A percentile compares a stretch with the other conserved stretches of the same genome.
Conservation (phyloP, 2,329 filamentous ascomycete species). For the Trichophyton benhamiae region DNA sequence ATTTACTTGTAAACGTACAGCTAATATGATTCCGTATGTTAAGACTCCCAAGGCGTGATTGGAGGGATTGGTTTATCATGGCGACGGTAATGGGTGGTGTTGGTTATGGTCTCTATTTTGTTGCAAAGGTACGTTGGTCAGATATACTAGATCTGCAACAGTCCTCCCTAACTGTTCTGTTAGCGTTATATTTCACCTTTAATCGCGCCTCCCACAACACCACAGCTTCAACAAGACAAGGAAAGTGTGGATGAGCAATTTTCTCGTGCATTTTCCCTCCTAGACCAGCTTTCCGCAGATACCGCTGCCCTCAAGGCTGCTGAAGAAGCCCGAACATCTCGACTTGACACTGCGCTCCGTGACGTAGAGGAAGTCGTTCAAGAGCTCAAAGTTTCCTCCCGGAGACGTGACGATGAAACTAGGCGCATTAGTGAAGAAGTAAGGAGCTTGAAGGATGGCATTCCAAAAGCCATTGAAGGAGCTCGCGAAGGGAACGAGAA, state of each 20-base stretch:
- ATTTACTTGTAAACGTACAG: neutral
- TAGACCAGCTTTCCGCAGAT: slow-evolving; percentile 85
- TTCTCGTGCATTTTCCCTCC: slow-evolving; percentile 75
- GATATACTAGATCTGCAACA: neutral
- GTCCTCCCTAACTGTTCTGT: neutral
- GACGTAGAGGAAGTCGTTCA: slow-evolving; percentile 75
- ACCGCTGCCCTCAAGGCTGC: slow-evolving; percentile 77
- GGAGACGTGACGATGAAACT: slow-evolving; percentile 74
- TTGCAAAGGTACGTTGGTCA: slow-evolving; percentile 58
- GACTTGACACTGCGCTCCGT: slow-evolving; percentile 64
- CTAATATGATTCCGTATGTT: neutral
- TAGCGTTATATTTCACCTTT: slow-evolving; percentile 84
- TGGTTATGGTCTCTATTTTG: slow-evolving; percentile 73
- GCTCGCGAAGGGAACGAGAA: slow-evolving; percentile 75
- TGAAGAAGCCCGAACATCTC: slow-evolving; percentile 71
- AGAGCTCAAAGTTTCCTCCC: slow-evolving; percentile 69
- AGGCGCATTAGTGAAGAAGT: slow-evolving; percentile 80
- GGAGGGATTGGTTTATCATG: slow-evolving; percentile 99
- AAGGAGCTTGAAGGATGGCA: slow-evolving; percentile 64
- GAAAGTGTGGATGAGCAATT: slow-evolving; percentile 85
- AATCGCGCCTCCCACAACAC: slow-evolving; percentile 83
- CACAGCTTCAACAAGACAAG: slow-evolving; percentile 90
- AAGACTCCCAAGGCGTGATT: slow-evolving; percentile 65
- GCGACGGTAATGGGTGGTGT: slow-evolving; percentile 86
- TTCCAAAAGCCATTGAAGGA: slow-evolving; percentile 77